Base-by-base conservation (phyloP, 2,329 filamentous ascomycete species). In the Ophiostoma triangulosporum region DNA sequence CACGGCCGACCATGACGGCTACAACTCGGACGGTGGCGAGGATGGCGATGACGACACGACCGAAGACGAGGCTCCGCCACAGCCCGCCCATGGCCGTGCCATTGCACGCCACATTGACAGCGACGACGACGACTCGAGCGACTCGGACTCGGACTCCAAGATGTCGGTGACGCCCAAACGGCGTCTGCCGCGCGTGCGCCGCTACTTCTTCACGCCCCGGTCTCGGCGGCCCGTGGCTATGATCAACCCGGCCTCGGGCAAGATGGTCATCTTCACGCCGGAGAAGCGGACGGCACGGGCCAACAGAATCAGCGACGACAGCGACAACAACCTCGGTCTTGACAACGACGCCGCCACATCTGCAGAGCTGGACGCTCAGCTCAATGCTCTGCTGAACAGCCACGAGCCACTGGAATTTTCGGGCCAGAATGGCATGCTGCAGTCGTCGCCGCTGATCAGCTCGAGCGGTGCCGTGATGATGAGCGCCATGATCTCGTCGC, bases 391-490 rank as follows among this genome's bases (percentile, higher is more conserved):
- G 12, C 8, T 48, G 9, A 48, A 48, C 11, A n/a, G 46, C 12
- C 29, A 48, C 6, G 46, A 48, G 6, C n/a, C 20, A 6, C 29
- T 48, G 46, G 46, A 48, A 5, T 3, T 20, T 2, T 20, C 26
- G 43, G 50, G 4, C 45, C 52, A 6, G n/a, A 45, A 4, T 29
- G 63, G 69, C 53, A 62, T 69, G 35, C 29, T 62, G 15, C 66
- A 72, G 52, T 63, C 70, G 4, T 72, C 72, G 0, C 80, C 83
- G 15, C 79, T 86, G 62, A 84, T 78, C 81, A 17, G 81, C 43
- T 46, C 43, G 3, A 46, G 43, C 43, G 26, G 82, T 54, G 85
- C 88, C 56, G 75, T 90, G 59, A 89, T 90, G 85, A 81, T 90
- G 69, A 83, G 83, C 49, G 83, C 82, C 60, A 81, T 88, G 69